Base-by-base conservation (phyloP, 2,329 filamentous ascomycete genomes). In the Colletotrichum sojae region DNA sequence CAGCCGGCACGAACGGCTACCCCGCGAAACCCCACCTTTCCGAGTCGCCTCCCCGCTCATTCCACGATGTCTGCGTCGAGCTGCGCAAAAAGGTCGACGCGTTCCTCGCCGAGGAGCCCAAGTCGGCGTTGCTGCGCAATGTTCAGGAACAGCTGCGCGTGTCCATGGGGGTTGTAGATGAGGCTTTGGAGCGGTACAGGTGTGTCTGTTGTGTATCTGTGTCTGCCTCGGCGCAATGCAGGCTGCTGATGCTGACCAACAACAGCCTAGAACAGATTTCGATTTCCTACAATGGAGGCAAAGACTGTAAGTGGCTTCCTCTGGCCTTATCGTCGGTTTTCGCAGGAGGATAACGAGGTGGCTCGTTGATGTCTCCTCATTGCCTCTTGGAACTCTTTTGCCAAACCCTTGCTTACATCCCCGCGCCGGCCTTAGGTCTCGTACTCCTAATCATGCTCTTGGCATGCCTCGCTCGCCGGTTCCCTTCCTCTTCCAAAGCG, bases 221-320 rank as follows among this genome's bases (percentile, higher is more conserved):
- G 59, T 46, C 56, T 39, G 58, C 51, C 61, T 45, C 48, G 16
- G 20, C n/a, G 20, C 25, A 40, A 5, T n/a, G 12, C 46, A 5
- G 31, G 36, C 48, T 46, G 54, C 64, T 70, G 63, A 51, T 65
- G 31, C 60, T 20, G 22, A 36, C 55, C 43, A 39, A 48, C 52
- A 52, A 69, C 75, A 96, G 93, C 67, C 88, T 92, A 71, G 86
- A 91, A 67, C 88, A 97, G 77, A 87, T 98, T 70, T 94, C 95
- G 5, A 86, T 98, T 72, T 97, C 95, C 65, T 99, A 98, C 83
- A 99, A 99, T 76, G 96, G 96, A 77, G 96, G 96, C 70, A 99
- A 99, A 81, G 96, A 98, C 85, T 98, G 95, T 71, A 52, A 25
- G 69, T 64, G 9, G 10, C 22, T 2, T 13, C 12, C 2, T n/a